Evolutionary conservation across 2,329 filamentous ascomycete species (phyloP).

Genomic region (Ploettnerulaceae sp.): DNA sequence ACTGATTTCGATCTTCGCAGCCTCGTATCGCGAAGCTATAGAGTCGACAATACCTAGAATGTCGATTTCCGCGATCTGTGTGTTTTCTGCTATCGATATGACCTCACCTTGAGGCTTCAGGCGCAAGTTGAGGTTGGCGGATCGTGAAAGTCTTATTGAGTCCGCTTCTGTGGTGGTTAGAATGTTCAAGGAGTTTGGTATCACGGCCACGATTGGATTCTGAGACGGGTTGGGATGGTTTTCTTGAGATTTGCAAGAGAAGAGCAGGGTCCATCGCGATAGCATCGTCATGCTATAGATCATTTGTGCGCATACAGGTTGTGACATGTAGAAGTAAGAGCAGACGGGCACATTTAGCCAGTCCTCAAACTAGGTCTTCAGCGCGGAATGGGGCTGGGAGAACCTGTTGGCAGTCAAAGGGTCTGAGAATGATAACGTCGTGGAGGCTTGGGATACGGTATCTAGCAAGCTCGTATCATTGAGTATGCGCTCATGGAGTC

Average conservation of each 20-base stretch:
- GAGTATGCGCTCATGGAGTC: conserved; percentile 45
- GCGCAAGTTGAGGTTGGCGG: too few species aligned
- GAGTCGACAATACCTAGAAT: conserved; percentile 23
- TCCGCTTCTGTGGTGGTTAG: background rate
- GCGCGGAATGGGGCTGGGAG: conserved; percentile 44
- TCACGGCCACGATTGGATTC: too few species aligned
- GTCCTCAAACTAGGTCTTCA: conserved; percentile 46
- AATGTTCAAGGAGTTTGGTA: too few species aligned
- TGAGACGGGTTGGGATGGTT: too few species aligned
- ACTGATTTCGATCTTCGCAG: conserved; percentile 38
- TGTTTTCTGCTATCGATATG: too few species aligned
- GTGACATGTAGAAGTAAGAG: conserved; percentile 43
- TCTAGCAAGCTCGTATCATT: conserved; percentile 40
- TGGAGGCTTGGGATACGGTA: conserved; percentile 32
- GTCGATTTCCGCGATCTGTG: background rate
- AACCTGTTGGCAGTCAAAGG: conserved; percentile 30
- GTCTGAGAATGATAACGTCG: background rate
- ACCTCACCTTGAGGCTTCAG: too few species aligned
- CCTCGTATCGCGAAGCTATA: conserved; percentile 41
- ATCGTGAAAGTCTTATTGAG: background rate
- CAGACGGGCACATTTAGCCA: conserved; percentile 43
- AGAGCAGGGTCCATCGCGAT: conserved; percentile 41
- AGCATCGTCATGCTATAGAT: conserved; percentile 48
- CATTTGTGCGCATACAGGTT: conserved; percentile 42
- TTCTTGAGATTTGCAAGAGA: too few species aligned